These are phyloP conservation scores for Gossypium stocksii DNA, from an alignment of 345 rosid genomes.

Conservation along the genomic window DNA sequence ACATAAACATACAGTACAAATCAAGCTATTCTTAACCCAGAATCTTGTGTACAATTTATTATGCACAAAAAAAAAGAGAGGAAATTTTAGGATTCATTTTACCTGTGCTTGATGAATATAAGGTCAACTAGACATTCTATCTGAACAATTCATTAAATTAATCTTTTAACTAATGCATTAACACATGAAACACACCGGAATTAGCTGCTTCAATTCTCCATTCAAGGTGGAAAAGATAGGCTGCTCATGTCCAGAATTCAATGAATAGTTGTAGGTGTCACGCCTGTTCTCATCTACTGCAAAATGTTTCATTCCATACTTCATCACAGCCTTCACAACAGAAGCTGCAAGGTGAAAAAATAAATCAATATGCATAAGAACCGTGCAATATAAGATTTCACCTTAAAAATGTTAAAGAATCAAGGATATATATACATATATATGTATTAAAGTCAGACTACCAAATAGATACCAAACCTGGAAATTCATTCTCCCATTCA, in stretches of 20 bases:
- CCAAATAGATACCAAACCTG: constrained; percentile 40
- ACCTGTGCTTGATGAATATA: neutral
- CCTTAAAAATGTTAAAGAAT: neutral
- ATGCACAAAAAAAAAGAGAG: neutral
- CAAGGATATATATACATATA: neutral
- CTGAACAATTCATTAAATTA: neutral
- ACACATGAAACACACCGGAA: constrained; percentile 46
- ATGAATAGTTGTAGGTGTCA: constrained; percentile 50
- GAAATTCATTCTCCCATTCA: constrained; percentile 93
- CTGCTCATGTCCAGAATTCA: constrained; percentile 37
- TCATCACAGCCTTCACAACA: constrained; percentile 77
- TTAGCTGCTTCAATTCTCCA: constrained; percentile 62
- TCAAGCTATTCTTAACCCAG: neutral
- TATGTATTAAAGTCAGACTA: neutral
- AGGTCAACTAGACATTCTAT: neutral
- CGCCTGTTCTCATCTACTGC: constrained; percentile 76
- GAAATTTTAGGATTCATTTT: neutral
- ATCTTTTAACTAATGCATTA: constrained; percentile 9
- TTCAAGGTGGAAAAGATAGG: constrained; percentile 46
- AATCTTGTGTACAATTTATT: neutral
- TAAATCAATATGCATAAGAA: constrained; percentile 7
- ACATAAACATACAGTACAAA: neutral
- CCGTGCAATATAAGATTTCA: neutral
- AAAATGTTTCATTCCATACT: constrained; percentile 78
- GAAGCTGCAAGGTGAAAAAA: constrained; percentile 57